Conservation (phyloP, 139 green algal genomes). For the Trebouxia sp. region DNA sequence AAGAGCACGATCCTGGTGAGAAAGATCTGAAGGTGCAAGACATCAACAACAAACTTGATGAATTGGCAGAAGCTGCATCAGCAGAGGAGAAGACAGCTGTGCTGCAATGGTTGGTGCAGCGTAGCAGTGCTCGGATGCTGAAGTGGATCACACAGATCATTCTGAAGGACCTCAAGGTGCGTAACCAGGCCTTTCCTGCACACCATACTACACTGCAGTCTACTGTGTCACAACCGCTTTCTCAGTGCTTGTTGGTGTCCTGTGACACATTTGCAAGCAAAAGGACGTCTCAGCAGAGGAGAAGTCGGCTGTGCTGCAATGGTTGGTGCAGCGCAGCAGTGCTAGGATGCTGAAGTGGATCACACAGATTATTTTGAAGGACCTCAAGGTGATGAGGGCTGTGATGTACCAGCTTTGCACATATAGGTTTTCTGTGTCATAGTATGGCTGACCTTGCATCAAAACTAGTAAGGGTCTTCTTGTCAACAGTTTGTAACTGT, state of each 20-base stretch:
- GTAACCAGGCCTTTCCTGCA: too few species aligned
- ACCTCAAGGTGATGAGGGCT: slow-evolving; percentile 71
- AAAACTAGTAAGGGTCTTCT: too few species aligned
- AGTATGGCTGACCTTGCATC: too few species aligned
- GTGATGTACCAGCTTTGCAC: too few species aligned
- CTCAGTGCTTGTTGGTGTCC: too few species aligned
- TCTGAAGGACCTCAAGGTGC: slow-evolving; percentile 68
- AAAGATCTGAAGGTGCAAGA: slow-evolving; percentile 49
- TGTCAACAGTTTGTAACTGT: too few species aligned
- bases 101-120: slow-evolving; percentile 29
- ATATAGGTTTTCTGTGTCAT: too few species aligned
- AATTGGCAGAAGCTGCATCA: slow-evolving; percentile 29
- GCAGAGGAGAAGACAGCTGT: slow-evolving; percentile 34
- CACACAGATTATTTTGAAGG: slow-evolving; percentile 69
- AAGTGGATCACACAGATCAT: slow-evolving; percentile 75
- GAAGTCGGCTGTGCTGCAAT: slow-evolving; percentile 35
- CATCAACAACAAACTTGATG: slow-evolving; percentile 66
- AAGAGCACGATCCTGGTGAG: not conserved
- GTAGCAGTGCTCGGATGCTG: slow-evolving; percentile 60
- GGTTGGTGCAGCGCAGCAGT: slow-evolving; percentile 42
- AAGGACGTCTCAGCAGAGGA: slow-evolving; percentile 16
- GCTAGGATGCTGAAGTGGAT: slow-evolving; percentile 72
- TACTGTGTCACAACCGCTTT: not conserved
- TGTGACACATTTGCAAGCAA: too few species aligned
- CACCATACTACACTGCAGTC: too few species aligned